Conservation (phyloP, 1,139 yeast species). For the Debaryomycetaceae sp. region DNA sequence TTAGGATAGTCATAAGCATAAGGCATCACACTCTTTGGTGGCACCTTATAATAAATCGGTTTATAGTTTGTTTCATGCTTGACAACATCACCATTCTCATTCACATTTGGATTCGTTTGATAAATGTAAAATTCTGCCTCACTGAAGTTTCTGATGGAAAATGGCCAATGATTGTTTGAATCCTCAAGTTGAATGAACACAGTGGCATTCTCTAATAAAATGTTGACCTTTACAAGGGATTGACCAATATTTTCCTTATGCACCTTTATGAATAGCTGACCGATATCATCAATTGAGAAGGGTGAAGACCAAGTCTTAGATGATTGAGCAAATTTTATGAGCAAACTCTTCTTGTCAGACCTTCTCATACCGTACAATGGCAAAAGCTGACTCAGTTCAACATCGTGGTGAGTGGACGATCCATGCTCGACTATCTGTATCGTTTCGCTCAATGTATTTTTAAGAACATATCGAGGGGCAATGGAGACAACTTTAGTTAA, state of each 20-base stretch:
- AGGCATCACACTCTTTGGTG: constrained; percentile 94
- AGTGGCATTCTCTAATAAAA: constrained; percentile 75
- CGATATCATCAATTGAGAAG: constrained; percentile 77
- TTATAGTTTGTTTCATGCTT: constrained; percentile 51
- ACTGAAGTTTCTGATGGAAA: constrained; percentile 83
- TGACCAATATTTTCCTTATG: constrained; percentile 63
- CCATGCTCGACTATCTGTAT: constrained; percentile 72
- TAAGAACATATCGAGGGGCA: constrained; percentile 77
- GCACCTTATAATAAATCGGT: constrained; percentile 75
- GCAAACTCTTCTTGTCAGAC: constrained; percentile 48
- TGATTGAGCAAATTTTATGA: constrained; percentile 56
- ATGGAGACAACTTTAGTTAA: constrained; percentile 75
- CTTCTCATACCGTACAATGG: constrained; percentile 68
- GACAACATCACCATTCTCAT: constrained; percentile 64
- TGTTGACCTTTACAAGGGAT: constrained; percentile 65
- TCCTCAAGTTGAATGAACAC: constrained; percentile 71
- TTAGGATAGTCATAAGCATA: constrained; percentile 98
- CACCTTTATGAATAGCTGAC: constrained; percentile 73
- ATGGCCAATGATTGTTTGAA: constrained; percentile 88
- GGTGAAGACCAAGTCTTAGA: constrained; percentile 84
- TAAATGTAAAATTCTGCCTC: constrained; percentile 78
- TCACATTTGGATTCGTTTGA: constrained; percentile 79
- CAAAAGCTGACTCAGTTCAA: constrained; percentile 46
- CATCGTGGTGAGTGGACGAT: constrained; percentile 40
- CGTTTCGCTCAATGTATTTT: constrained; percentile 56